phyloP scores from a whole-genome alignment of 2,329 filamentous ascomycete genomes.

The Xylaria sp. region DNA sequence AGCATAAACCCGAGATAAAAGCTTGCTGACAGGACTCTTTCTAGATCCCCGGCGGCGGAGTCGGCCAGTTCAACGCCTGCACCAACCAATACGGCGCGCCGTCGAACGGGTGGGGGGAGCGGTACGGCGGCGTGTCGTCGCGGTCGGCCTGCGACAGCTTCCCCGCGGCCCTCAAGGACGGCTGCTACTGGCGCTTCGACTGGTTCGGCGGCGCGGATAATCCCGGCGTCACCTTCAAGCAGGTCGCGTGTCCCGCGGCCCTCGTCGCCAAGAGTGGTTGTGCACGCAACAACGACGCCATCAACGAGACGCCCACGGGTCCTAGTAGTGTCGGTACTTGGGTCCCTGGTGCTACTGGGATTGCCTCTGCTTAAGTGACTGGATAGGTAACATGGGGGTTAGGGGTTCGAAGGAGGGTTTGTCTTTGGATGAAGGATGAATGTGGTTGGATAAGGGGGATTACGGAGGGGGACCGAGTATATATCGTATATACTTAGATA shows the following conservation, averaged over 20 bases:
- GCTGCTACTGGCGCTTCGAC: conserved; percentile 73
- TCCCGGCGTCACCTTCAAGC: conserved; percentile 64
- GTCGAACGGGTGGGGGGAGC: conserved; percentile 64
- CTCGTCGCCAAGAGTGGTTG: conserved; percentile 57
- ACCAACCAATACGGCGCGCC: conserved; percentile 58
- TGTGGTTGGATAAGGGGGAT: neutral
- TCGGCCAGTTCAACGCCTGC: conserved; percentile 64
- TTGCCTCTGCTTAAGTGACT: neutral
- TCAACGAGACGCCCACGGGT: conserved; percentile 51
- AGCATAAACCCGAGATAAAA: neutral
- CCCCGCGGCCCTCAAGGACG: conserved; percentile 64
- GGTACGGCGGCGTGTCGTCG: conserved; percentile 67
- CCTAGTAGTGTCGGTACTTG: conserved; percentile 47
- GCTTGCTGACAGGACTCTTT: neutral
- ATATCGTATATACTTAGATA: conserved; percentile 9
- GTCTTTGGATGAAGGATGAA: too few relatives aligned
- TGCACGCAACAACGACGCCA: conserved; percentile 49
- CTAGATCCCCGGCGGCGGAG: conserved; percentile 63
- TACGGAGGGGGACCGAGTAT: neutral
- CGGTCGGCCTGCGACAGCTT: conserved; percentile 64
- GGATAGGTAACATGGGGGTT: neutral
- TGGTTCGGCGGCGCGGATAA: conserved; percentile 71
- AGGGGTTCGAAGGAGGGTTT: neutral
- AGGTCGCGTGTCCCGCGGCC: conserved; percentile 65
- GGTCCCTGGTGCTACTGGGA: conserved; percentile 36